These are phyloP conservation scores for Arthrobotrys entomopaga DNA, from an alignment of 2,329 filamentous ascomycete species.

Conservation along the genomic window DNA sequence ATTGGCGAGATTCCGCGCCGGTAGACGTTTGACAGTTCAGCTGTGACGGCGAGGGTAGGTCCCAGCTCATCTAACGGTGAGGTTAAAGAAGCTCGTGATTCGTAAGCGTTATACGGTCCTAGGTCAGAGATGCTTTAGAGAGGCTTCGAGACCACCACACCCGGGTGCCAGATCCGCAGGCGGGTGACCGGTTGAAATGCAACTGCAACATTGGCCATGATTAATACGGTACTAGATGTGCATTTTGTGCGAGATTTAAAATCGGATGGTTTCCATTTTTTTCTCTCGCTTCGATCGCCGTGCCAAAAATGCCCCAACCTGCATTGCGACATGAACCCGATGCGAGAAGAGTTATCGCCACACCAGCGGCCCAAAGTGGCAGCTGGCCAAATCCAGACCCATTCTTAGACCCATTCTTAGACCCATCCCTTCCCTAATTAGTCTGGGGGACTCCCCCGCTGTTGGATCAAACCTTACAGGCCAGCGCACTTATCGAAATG, in stretches of 20 bases:
- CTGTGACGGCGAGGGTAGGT: too few species aligned
- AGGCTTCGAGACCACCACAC: too few species aligned
- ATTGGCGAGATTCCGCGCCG: too few species aligned
- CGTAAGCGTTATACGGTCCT: slow-evolving; percentile 8
- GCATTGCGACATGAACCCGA: neutral
- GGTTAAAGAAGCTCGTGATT: slow-evolving; percentile 1
- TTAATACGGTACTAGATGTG: neutral
- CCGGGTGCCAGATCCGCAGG: slow-evolving; percentile 7
- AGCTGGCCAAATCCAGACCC: slow-evolving; percentile 13
- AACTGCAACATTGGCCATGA: slow-evolving; percentile 15
- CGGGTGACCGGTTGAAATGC: neutral
- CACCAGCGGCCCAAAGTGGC: slow-evolving; percentile 26
- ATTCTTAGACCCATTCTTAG: neutral
- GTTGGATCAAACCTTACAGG: slow-evolving; percentile 8
- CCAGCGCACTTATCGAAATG: neutral
- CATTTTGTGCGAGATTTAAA: slow-evolving; percentile 17
- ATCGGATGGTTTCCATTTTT: neutral
- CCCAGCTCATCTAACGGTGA: neutral
- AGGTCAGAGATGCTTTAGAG: neutral
- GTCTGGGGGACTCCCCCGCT: neutral
- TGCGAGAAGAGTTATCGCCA: slow-evolving; percentile 3
- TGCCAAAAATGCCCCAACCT: slow-evolving; percentile 15
- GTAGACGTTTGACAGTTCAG: too few species aligned
- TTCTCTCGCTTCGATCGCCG: slow-evolving; percentile 14
- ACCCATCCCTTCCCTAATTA: neutral